A percentile compares a stretch with the other conserved stretches of the same genome.
These are phyloP conservation scores for Lablab purpureus DNA, from an alignment of 306 rosid genomes.

Conservation along the genomic window DNA sequence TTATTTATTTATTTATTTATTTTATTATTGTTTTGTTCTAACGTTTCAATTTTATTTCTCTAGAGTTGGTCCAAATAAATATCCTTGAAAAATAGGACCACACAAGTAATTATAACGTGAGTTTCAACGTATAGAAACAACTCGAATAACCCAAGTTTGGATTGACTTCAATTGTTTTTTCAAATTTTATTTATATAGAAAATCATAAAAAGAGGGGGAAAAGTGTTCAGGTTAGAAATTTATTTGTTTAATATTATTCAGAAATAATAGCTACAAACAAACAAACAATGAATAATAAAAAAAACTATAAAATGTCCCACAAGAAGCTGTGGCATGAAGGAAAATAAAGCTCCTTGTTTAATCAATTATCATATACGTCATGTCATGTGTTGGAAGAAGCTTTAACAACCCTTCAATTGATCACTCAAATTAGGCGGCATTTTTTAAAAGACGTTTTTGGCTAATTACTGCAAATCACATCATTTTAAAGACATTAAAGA, in stretches of 20 bases:
- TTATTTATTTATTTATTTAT: background rate
- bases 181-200: background rate
- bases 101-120: background rate
- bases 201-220: background rate
- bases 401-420: background rate
- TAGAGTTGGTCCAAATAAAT: background rate
- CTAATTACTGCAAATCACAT: slow-evolving; percentile 25
- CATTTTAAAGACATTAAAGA: background rate
- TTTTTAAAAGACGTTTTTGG: background rate
- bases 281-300: background rate
- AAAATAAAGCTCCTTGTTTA: background rate
- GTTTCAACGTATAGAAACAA: background rate
- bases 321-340: background rate
- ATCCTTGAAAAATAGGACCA: background rate
- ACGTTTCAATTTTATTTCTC: background rate
- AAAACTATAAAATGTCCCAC: background rate
- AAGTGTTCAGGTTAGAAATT: background rate
- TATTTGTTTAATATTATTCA: background rate
- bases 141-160: background rate
- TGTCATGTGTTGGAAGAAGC: slow-evolving; percentile 8
- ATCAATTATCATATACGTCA: slow-evolving; percentile 25
- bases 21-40: background rate
- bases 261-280: background rate
- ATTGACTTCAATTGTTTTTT: background rate
- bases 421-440: slow-evolving; percentile 25